Conservation (phyloP, 2,329 filamentous ascomycete species). For the Pestalotiopsis sp. region DNA sequence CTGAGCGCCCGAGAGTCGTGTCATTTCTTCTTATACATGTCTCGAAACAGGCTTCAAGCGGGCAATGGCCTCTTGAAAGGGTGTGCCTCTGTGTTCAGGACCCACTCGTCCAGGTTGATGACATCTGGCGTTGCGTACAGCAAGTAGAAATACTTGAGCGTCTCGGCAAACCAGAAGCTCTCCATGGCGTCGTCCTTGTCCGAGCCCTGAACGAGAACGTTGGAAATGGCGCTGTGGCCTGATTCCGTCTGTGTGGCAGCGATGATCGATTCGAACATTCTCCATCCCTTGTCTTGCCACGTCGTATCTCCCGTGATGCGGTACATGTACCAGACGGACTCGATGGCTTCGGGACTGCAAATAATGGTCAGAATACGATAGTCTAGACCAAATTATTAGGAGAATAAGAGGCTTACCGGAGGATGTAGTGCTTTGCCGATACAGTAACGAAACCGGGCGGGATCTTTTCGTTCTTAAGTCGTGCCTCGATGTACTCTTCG, state of each 20-base stretch:
- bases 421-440: constrained; percentile 52
- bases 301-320: constrained; percentile 77
- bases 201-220: constrained; percentile 52
- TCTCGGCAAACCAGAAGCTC: constrained; percentile 90
- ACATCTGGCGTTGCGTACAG: constrained; percentile 65
- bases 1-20: neutral
- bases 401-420: constrained; percentile 49
- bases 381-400: constrained; percentile 17
- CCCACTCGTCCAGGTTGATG: constrained; percentile 69
- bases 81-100: constrained; percentile 65
- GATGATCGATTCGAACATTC: constrained; percentile 76
- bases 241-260: constrained; percentile 63
- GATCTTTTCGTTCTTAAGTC: constrained; percentile 44
- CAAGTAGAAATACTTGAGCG: constrained; percentile 88
- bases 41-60: neutral
- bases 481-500: constrained; percentile 50
- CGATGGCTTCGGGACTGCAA: constrained; percentile 76
- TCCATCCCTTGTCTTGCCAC: constrained; percentile 83
- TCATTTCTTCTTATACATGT: neutral
- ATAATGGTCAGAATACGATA: constrained; percentile 17
- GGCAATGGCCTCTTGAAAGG: constrained; percentile 49
- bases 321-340: constrained; percentile 88
- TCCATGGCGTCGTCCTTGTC: constrained; percentile 68
- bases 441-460: constrained; percentile 53
- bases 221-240: constrained; percentile 69